phyloP scores from a whole-genome alignment of 2,329 filamentous ascomycete species.

The Clonostachys chloroleuca region DNA sequence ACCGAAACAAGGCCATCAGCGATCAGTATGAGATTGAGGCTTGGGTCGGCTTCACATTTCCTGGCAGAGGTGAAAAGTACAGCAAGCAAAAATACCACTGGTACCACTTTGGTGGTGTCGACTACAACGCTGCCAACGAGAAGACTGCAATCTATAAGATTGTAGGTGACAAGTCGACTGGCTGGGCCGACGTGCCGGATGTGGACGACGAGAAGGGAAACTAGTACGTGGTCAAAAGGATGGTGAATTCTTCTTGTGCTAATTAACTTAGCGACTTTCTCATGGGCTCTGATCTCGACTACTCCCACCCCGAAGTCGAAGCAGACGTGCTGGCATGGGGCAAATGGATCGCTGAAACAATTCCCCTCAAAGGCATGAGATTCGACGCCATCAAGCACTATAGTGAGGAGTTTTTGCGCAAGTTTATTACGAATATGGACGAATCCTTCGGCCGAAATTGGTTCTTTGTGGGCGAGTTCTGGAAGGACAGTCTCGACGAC shows the following conservation, averaged over 20 bases:
- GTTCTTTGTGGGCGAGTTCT: slow-evolving; percentile 32
- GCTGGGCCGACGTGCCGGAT: slow-evolving; percentile 60
- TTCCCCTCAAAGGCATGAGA: slow-evolving; percentile 61
- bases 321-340: slow-evolving; percentile 64
- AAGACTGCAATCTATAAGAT: slow-evolving; percentile 68
- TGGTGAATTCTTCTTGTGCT: background rate
- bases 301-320: slow-evolving; percentile 57
- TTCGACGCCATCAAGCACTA: slow-evolving; percentile 73
- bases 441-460: slow-evolving; percentile 28
- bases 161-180: slow-evolving; percentile 52
- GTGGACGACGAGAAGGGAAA: slow-evolving; percentile 59
- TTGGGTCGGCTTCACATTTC: slow-evolving; percentile 68
- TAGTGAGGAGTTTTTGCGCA: slow-evolving; percentile 58
- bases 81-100: slow-evolving; percentile 63
- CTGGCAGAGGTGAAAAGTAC: slow-evolving; percentile 57
- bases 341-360: slow-evolving; percentile 57
- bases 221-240: slow-evolving; percentile 33
- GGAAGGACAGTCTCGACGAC: slow-evolving; percentile 28
- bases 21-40: slow-evolving; percentile 62
- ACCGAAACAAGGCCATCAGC: slow-evolving; percentile 52
- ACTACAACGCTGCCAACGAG: slow-evolving; percentile 56
- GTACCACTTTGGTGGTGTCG: slow-evolving; percentile 67
- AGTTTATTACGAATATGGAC: slow-evolving; percentile 58
- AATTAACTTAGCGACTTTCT: slow-evolving; percentile 55
- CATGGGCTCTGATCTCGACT: slow-evolving; percentile 71